Evolutionary conservation across 176 grass and related monocot genomes (phyloP), one percentile per base, ranked within the genome.

Genomic region (Metroxylon sagu): DNA sequence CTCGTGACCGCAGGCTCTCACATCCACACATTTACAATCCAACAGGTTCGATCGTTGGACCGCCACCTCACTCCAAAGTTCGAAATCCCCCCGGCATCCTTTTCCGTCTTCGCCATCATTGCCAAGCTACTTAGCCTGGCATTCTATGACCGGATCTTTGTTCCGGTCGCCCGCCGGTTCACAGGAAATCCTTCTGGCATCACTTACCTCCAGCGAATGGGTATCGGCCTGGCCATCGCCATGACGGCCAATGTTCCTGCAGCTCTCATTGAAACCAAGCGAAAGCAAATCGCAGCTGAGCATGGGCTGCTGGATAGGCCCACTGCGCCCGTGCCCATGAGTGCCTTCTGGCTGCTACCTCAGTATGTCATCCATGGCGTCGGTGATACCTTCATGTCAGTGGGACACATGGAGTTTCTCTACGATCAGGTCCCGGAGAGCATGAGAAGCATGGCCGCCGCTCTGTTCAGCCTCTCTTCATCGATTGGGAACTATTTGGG

Each of bases 351-450:
- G 85, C 69, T 89, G 5, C 83, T 95, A 23, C 90, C 85, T 21
- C 90, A 95, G 71, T 86, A 86, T 61, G 82, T 85, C 39, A 76
- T 95, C 49, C 90, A 95, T 54, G 85, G 90, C 17, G 26, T 74
- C 6, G 83, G 80, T 14, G 69, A 89, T 64, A 77, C 91, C 15
- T 96, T 90, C 83, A 80, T 81, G 79, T 85, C 82, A 30, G 91
- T 90, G 16, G 86, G 80, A 12, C 83, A 88, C 53, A 86, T 95
- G 89, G 89, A 95, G 52, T 95, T 95, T 53, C 58, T 88, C 39
- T 95, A 95, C 28, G 89, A 95, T 62, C 89, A 95, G 59, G 77
- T 82, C 6, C 89, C 89, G 1, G 89, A 95, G 62, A 95, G 89
- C 82, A 72, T 95, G 82, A 54, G 91, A 26, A 96, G 91, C 72